phyloP scores from a whole-genome alignment of 208 protist genomes.

The Crithidia mellificae region DNA sequence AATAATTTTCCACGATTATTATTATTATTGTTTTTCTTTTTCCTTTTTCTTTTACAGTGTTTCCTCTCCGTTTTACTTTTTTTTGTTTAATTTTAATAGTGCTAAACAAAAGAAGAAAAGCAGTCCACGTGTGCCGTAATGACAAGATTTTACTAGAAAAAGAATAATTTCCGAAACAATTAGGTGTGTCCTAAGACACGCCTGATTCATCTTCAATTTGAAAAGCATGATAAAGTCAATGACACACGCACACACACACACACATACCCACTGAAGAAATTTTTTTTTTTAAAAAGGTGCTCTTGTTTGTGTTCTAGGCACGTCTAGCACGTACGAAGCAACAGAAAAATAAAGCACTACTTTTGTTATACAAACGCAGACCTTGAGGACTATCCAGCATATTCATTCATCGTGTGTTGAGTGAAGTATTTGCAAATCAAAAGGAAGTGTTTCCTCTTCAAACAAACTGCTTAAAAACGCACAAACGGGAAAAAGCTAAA shows the following conservation, averaged over 20 bases:
- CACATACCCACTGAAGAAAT: too few species aligned
- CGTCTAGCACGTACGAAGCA: not conserved
- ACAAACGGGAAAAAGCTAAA: not conserved
- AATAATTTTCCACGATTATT: not conserved
- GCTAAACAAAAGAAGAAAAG: not conserved
- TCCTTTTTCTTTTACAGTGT: not conserved
- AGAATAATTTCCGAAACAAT: not conserved
- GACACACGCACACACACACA: too few species aligned
- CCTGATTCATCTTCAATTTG: too few species aligned
- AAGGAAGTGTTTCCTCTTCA: constrained; percentile 18
- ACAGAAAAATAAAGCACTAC: not conserved
- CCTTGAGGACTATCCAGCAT: not conserved
- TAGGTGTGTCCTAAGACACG: not conserved
- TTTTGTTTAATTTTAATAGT: not conserved
- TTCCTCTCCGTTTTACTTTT: not conserved
- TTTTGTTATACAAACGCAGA: constrained; percentile 12
- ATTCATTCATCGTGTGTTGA: constrained; percentile 6
- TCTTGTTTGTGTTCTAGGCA: too few species aligned
- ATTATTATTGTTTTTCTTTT: not conserved
- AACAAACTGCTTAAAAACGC: not conserved
- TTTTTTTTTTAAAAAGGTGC: too few species aligned
- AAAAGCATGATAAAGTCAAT: too few species aligned
- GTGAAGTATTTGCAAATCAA: not conserved
- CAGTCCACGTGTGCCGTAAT: not conserved
- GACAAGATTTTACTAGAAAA: not conserved